These are phyloP conservation scores for Russula sp. DNA, from an alignment of 768 basidiomycete genomes.

Conservation along the genomic window DNA sequence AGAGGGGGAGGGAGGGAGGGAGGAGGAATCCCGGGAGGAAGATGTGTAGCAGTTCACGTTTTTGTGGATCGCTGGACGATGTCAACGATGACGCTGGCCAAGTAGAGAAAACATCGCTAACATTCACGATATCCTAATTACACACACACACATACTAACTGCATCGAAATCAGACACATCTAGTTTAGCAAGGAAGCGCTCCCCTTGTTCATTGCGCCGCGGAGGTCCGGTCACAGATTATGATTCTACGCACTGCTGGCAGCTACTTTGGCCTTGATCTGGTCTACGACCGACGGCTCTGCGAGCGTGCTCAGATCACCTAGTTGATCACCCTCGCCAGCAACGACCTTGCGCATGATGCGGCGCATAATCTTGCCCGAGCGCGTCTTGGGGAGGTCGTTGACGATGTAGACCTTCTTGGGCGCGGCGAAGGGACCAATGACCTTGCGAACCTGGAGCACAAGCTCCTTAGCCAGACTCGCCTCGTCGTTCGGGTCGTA, in stretches of 20 bases:
- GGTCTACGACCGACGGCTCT: constrained; percentile 79
- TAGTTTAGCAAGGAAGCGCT: not conserved
- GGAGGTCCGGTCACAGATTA: not conserved
- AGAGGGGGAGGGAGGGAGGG: not conserved
- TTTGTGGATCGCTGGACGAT: constrained; percentile 10
- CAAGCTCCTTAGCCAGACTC: constrained; percentile 74
- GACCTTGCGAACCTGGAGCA: constrained; percentile 92
- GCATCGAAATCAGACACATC: not conserved
- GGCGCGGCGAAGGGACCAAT: constrained; percentile 98
- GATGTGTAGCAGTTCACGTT: not conserved
- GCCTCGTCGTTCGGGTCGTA: constrained; percentile 65
- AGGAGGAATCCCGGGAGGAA: not conserved
- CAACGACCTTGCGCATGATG: constrained; percentile 93
- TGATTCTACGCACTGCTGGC: not conserved
- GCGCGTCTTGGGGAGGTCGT: constrained; percentile 89
- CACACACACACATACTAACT: not conserved
- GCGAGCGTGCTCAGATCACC: constrained; percentile 93
- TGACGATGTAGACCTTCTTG: constrained; percentile 80
- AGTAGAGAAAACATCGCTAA: constrained; percentile 13
- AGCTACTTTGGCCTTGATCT: constrained; percentile 75
- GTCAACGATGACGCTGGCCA: constrained; percentile 8
- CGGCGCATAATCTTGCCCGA: constrained; percentile 97
- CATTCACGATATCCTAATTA: constrained; percentile 16
- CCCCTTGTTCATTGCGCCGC: not conserved
- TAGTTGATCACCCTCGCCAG: constrained; percentile 89